These are phyloP conservation scores for Colletotrichum chrysophilum DNA, from an alignment of 2,329 filamentous ascomycete species.

Conservation along the genomic window DNA sequence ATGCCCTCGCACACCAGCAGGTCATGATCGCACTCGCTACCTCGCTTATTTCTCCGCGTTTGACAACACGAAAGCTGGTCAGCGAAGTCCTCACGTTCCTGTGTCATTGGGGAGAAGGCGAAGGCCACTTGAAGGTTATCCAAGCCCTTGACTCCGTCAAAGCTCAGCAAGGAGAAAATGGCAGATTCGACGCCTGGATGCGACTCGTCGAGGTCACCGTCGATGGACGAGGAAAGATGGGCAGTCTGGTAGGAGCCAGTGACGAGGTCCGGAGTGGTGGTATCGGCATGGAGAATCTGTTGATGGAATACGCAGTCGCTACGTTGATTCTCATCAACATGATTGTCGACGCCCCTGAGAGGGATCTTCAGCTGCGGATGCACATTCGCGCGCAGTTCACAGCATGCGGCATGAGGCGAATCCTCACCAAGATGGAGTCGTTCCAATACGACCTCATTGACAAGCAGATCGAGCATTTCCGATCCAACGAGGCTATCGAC, in stretches of 20 bases:
- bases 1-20: conserved; percentile 88
- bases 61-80: conserved; percentile 92
- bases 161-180: conserved; percentile 85
- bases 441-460: conserved; percentile 99
- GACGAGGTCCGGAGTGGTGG: conserved; percentile 95
- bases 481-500: conserved; percentile 94
- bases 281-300: conserved; percentile 96
- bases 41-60: conserved; percentile 84
- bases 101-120: conserved; percentile 89
- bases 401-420: conserved; percentile 91
- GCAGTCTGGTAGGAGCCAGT: conserved; percentile 93
- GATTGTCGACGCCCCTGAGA: conserved; percentile 89
- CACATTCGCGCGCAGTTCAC: conserved; percentile 97
- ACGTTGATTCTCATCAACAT: conserved; percentile 96
- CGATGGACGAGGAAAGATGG: conserved; percentile 98
- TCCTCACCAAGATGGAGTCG: conserved; percentile 94
- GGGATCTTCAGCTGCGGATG: conserved; percentile 87
- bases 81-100: conserved; percentile 96
- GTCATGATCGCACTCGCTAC: conserved; percentile 87
- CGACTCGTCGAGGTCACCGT: conserved; percentile 96
- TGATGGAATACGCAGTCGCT: conserved; percentile 98
- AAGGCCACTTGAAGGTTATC: conserved; percentile 92
- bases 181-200: conserved; percentile 98
- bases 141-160: conserved; percentile 94
- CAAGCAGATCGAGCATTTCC: conserved; percentile 95